These are phyloP conservation scores for Pythium scleroteichum DNA, from an alignment of 352 stramenopile genomes.

Conservation along the genomic window DNA sequence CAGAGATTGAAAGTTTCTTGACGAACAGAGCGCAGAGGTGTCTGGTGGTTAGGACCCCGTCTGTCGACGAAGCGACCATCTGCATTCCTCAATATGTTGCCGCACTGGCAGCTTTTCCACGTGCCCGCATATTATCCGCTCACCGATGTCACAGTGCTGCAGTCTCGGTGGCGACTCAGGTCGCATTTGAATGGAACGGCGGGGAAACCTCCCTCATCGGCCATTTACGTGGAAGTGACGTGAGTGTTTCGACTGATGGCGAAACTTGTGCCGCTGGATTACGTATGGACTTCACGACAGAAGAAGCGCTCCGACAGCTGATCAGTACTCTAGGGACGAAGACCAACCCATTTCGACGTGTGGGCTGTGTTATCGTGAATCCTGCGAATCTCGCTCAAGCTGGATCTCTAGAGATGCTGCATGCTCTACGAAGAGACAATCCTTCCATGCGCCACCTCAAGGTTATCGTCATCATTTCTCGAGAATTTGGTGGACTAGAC, in stretches of 20 bases:
- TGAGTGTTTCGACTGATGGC: no score
- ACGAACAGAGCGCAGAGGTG: no score
- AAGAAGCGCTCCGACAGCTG: no score
- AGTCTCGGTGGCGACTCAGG: background rate
- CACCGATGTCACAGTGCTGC: background rate
- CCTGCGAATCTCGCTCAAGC: background rate
- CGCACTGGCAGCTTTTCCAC: background rate
- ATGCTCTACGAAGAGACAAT: background rate
- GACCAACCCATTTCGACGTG: background rate
- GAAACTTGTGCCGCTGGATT: no score
- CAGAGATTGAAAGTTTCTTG: no score
- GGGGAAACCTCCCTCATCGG: no score
- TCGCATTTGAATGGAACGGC: no score
- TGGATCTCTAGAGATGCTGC: background rate
- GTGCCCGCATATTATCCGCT: background rate
- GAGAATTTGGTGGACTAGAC: background rate
- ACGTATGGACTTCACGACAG: no score
- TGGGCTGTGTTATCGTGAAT: constrained; percentile 1
- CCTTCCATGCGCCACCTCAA: background rate
- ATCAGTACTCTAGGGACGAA: no score
- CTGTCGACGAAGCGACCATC: background rate
- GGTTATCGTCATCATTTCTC: background rate
- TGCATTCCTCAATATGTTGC: constrained; percentile 4
- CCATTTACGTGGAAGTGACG: no score
- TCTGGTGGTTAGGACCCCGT: background rate